Base-by-base conservation (phyloP, 371 early-diverging fungal species). In the Apophysomyces trapeziformis region DNA sequence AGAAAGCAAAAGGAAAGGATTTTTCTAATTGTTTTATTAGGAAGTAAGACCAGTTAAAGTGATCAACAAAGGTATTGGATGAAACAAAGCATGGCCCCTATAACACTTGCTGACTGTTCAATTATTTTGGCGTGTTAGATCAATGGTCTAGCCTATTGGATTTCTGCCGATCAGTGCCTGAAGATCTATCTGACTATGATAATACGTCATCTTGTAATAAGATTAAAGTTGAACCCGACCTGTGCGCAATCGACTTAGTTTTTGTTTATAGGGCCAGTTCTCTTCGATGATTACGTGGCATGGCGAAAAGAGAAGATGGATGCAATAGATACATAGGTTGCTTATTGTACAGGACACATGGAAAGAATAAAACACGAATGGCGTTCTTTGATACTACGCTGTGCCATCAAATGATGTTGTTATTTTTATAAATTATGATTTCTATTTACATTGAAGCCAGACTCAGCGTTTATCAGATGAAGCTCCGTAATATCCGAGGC, bases 141-240 rank as follows among this genome's bases (percentile, higher is more conserved):
- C 80, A 80, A 72, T 80, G 80, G 80, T 61, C 70, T 9, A 80
- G 76, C 47, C 41, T 80, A 5, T 58, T 80, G 16, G 78, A 80
- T 35, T 77, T 80, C n/a, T 72, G 72, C 46, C 64, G 64, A 37
- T 47, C 69, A 9, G 68, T 80, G 12, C 76, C 78, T 18, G 64
- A 73, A 39, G 64, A 74, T 26, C 70, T 80, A 13, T 35, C 57
- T 36, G 60, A 57, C 36, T 80, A 80, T 21, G 80, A 80, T 50
- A 68, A 64, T 32, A 73, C 68, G 26, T 75, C 78, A 38, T 80
- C 78, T 58, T 80, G 80, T 80, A 75, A 68, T 70, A 6, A 16
- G 38, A 46, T 36, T 26, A 14, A n/a, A 18, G 16, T 38, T 38
- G 39, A 4, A 4, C 35, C 38, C 58, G 14, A 18, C 14, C 37